A percentile compares a stretch with the other conserved stretches of the same genome.
phyloP scores from a whole-genome alignment of 495 filamentous ascomycete genomes.

The Penicillium samsonianum region DNA sequence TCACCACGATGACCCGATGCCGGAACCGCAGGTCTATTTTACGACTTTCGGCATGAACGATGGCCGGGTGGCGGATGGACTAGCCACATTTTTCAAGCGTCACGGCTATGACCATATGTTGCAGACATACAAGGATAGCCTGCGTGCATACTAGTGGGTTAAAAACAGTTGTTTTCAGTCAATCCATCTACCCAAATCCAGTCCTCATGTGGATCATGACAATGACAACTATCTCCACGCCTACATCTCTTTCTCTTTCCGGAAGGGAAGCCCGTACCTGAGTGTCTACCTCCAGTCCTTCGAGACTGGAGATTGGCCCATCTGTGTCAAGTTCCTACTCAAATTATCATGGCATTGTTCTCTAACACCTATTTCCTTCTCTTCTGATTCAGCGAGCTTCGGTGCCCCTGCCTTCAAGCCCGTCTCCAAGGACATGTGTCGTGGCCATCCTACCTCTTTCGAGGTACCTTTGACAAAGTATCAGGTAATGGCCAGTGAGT shows the following conservation, averaged over 20 bases:
- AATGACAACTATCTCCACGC: conserved; percentile 11
- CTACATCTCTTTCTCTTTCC: conserved; percentile 20
- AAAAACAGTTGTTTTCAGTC: neutral
- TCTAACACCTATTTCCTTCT: neutral
- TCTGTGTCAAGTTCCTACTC: neutral
- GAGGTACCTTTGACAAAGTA: neutral
- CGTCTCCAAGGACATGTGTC: neutral
- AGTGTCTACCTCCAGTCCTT: conserved; percentile 14
- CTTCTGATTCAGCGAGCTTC: neutral
- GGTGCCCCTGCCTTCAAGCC: neutral
- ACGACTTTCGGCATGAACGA: conserved; percentile 14
- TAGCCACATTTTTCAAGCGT: conserved; percentile 15
- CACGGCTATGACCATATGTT: conserved; percentile 10
- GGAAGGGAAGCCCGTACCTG: conserved; percentile 13
- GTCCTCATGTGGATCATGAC: conserved; percentile 11
- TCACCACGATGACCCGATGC: conserved; percentile 5
- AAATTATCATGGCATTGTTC: neutral
- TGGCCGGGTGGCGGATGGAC: conserved; percentile 8
- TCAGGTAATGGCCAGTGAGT: too few species aligned
- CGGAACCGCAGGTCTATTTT: conserved; percentile 25
- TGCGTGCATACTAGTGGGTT: conserved; percentile 16
- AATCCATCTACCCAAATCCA: neutral
- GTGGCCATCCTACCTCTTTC: neutral
- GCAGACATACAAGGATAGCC: conserved; percentile 5
- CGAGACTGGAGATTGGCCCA: neutral